Evolutionary conservation across 2,329 filamentous ascomycete species (phyloP), one percentile per base, ranked within the genome.

Genomic region (Trichoderma oligosporum): DNA sequence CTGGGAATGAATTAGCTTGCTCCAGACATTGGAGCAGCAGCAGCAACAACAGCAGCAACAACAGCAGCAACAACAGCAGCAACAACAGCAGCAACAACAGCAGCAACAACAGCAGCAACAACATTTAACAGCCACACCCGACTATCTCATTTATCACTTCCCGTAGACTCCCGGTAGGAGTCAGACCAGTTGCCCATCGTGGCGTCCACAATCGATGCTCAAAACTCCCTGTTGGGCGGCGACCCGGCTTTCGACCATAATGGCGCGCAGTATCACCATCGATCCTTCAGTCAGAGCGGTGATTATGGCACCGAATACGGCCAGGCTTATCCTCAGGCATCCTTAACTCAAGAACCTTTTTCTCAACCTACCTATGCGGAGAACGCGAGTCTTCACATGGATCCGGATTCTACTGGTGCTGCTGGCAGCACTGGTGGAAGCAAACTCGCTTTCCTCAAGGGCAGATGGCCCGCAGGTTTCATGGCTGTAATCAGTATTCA

Each of bases 381-480:
- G 22, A 67, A 65, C 54, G 61, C 62, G 33, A 66, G 64, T 44
- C 61, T 69, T 46, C 66, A 71, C 41, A 65, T 65, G 29, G 61
- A 62, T 49, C 68, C 66, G 54, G 66, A 74, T 35, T 62, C 70
- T 25, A 72, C 73, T 16, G 64, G 64, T 29, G 66, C 68, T 11
- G 63, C 71, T 14, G 60, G 62, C 41, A 70, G 69, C 57, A 68
- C 71, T 29, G 64, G 67, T 41, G 65, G 64, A 38, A 66, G 66
- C 59, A 68, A 61, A 56, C 66, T 92, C 77, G 93, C 91, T 70
- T 84, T 88, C 65, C 87, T 95, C 65, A 89, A 85, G 69, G 88
- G 89, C 57, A 83, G 81, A 68, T 99, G 94, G 93, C 91, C 92
- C 14, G 93, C 91, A 79, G 78, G 84, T 61, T 97, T 97, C 70